Percentiles rank a stretch among this genome's conserved stretches.
phyloP scores from a whole-genome alignment of 805 yeast species.

The Debaryomyces maramus region DNA sequence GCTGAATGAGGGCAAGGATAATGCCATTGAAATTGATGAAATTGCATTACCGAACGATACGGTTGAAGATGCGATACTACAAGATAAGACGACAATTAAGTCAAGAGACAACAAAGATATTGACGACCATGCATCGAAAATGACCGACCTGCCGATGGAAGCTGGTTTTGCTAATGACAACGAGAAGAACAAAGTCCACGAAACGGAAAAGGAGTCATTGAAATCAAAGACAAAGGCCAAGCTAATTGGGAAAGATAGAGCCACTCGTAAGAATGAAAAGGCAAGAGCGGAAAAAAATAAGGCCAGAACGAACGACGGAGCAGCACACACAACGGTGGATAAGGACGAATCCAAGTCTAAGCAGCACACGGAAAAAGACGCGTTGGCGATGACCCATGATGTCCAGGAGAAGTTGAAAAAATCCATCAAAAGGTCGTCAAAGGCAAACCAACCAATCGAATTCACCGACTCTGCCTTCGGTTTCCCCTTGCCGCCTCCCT shows the following conservation, averaged over 20 bases:
- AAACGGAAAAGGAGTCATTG: neutral
- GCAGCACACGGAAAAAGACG: neutral
- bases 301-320: neutral
- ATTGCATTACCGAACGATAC: neutral
- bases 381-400: constrained; percentile 18
- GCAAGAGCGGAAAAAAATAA: neutral
- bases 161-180: too few relatives aligned
- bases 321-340: neutral
- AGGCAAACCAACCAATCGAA: constrained; percentile 47
- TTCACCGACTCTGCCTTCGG: constrained; percentile 82
- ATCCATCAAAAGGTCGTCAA: constrained; percentile 41
- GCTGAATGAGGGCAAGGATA: neutral
- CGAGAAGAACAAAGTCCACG: neutral
- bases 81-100: too few relatives aligned
- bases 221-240: neutral
- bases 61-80: neutral
- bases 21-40: neutral
- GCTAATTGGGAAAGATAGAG: neutral
- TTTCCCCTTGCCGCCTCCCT: constrained; percentile 80
- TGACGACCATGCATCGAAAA: neutral
- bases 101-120: neutral
- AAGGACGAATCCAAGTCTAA: neutral
- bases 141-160: neutral
- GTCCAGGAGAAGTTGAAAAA: constrained; percentile 45
- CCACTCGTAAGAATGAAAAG: neutral